Conservation (phyloP, 1,284 basidiomycete genomes). For the Sparassis latifolia region DNA sequence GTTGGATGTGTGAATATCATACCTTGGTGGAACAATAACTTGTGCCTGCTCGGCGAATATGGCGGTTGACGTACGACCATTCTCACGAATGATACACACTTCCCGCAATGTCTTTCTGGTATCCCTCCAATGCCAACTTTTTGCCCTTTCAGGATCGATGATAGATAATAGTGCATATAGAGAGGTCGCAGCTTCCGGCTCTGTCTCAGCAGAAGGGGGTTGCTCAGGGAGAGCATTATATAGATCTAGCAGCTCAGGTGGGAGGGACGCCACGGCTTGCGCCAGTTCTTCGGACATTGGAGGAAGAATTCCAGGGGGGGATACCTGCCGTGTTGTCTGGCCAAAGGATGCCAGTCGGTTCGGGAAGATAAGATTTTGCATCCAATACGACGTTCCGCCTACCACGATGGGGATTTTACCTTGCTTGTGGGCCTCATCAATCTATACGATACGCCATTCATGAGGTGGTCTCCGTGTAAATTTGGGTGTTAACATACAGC, state of each 20-base stretch:
- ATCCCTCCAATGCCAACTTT: slow-evolving; percentile 94
- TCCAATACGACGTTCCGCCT: slow-evolving; percentile 96
- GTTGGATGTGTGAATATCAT: background rate
- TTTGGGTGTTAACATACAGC: slow-evolving; percentile 41
- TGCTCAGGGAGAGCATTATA: slow-evolving; percentile 48
- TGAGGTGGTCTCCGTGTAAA: too few species aligned
- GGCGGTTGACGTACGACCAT: slow-evolving; percentile 61
- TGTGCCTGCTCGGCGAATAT: slow-evolving; percentile 62
- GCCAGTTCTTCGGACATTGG: slow-evolving; percentile 22
- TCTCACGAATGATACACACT: slow-evolving; percentile 76
- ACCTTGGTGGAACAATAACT: slow-evolving; percentile 43
- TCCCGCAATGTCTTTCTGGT: slow-evolving; percentile 84
- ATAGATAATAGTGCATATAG: slow-evolving; percentile 64
- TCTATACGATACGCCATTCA: slow-evolving; percentile 35
- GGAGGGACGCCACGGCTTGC: slow-evolving; percentile 35
- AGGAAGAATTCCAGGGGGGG: slow-evolving; percentile 1
- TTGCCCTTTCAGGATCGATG: slow-evolving; percentile 74
- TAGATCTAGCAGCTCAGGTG: slow-evolving; percentile 41
- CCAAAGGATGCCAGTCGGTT: slow-evolving; percentile 47
- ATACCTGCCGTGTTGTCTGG: background rate
- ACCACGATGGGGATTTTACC: slow-evolving; percentile 81
- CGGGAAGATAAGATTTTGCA: slow-evolving; percentile 88
- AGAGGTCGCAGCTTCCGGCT: slow-evolving; percentile 49
- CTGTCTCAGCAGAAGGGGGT: slow-evolving; percentile 41
- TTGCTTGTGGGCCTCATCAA: slow-evolving; percentile 57